Base-by-base conservation (phyloP, 2,329 filamentous ascomycete species). In the Scorias spongiosa region DNA sequence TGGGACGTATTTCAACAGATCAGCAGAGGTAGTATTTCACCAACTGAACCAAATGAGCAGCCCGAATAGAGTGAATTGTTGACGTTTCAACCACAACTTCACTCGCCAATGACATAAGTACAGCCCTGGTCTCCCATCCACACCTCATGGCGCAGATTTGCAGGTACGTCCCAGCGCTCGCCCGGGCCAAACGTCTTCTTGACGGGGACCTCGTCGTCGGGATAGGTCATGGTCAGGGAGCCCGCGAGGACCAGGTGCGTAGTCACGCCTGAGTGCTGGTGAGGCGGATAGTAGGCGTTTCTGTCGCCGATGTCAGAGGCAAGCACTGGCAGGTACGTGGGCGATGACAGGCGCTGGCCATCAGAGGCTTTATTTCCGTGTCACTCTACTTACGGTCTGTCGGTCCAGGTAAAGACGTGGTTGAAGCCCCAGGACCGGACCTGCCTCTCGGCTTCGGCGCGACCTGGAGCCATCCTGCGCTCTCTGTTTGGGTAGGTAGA, bases 371-470 rank as follows among this genome's bases (percentile, higher is more conserved):
- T 26, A 7, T 7, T 26, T 26, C 7, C 4, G 20, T 26, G 20
- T 7, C 20, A 26, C 20, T 26, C 20, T 45, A 71, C 76, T 58
- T 70, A 84, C 80, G 78, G 75, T 17, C 68, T 64, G 60, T 85
- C 81, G 7, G 72, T 77, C 80, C 81, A 85, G 2, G 79, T 84
- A 50, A 83, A 83, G 55, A 83, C 79, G 41, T 77, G 68, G 2
- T 59, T 51, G 57, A 84, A 86, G 1, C 81, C 81, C 80, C 81
- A 84, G 1, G 73, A 75, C 30, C 69, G 69, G 20, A 85, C 80
- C 54, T 81, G 66, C 41, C 66, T 63, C 58, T 85, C 80, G n/a
- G 48, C 29, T 9, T 36, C 32, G 4, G 32, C 32, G 32, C 15
- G 32, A 7, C 20, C 20, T 26, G 20, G 20, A 26, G 20, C 20